phyloP scores from a whole-genome alignment of 2,329 filamentous ascomycete genomes.

The Penicillium glabrum region DNA sequence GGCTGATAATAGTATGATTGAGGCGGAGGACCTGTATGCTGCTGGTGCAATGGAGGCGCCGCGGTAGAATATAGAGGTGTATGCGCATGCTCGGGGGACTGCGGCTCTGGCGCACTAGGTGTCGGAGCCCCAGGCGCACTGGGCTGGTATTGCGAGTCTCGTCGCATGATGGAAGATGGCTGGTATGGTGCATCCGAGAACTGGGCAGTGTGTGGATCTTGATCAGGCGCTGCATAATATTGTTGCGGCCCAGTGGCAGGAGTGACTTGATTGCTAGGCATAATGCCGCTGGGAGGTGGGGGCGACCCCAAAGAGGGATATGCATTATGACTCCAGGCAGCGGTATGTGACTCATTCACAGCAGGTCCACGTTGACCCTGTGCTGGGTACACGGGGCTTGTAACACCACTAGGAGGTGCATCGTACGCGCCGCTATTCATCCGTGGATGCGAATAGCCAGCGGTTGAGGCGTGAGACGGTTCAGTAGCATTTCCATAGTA shows the following conservation, averaged over 20 bases:
- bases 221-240: conserved; percentile 16
- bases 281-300: conserved; percentile 10
- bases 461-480: conserved; percentile 5
- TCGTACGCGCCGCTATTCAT: conserved; percentile 11
- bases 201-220: conserved; percentile 9
- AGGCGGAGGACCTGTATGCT: conserved; percentile 11
- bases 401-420: conserved; percentile 4
- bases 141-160: conserved; percentile 23
- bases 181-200: conserved; percentile 18
- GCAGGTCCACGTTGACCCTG: conserved; percentile 10
- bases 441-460: conserved; percentile 14
- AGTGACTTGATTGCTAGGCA: not conserved
- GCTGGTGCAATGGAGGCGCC: conserved; percentile 12
- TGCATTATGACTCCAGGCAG: conserved; percentile 16
- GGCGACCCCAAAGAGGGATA: conserved; percentile 22
- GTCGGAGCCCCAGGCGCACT: conserved; percentile 9
- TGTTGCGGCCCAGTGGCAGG: conserved; percentile 9
- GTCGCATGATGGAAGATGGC: conserved; percentile 16
- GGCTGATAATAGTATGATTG: conserved; percentile 24
- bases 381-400: conserved; percentile 12
- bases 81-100: conserved; percentile 15
- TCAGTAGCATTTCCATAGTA: conserved; percentile 22
- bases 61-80: conserved; percentile 17
- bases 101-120: conserved; percentile 12
- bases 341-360: conserved; percentile 10